Evolutionary conservation across 495 filamentous ascomycete species (phyloP), one percentile per base, ranked within the genome.

Genomic region (Aspergillus bridgeri): DNA sequence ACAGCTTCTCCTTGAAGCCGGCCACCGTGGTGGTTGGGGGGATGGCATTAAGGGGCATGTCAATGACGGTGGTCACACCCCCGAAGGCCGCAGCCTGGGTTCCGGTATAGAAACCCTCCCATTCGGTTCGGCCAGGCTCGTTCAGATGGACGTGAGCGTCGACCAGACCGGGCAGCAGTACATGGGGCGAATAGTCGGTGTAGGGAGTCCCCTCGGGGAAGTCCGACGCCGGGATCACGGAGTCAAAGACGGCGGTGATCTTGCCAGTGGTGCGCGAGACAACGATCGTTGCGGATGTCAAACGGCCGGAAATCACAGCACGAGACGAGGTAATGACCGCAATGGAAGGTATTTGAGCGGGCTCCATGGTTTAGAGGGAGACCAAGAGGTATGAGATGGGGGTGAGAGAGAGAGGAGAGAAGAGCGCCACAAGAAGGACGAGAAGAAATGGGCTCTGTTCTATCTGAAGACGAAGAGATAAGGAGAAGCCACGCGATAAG

Each of bases 121-220:
- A 98, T 84, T 98, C 94, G 42, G 94, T 98, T 20, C 94, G 82
- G 48, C 94, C 94, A 0, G 94, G 94, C 76, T 98, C 94, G 66
- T 98, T 98, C 64, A 98, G 84, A 72, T 98, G 94, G 29, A 98
- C 94, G 70, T 98, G 94, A 17, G 94, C 94, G 72, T 98, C 94
- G 11, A 98, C 94, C 33, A 98, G 79, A 19, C 94, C 94, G 0
- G 94, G 94, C 29, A 98, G 83, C 33, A 98, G 76, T 19, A 96
- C 77, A 72, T 86, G 81, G n/a, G 94, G 92, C 15, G 88, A 89
- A 75, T 95, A 87, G 76, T 98, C 89, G 45, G 79, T 81, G 65
- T 97, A 98, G 7, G 79, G 80, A 17, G 86, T 85, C 25, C 82
- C 85, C 0, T 75, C 67, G 0, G 90, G 88, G 72, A 98, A 97